These are phyloP conservation scores for Saururus chinensis DNA, from an alignment of 164 flowering plant species.

Conservation along the genomic window DNA sequence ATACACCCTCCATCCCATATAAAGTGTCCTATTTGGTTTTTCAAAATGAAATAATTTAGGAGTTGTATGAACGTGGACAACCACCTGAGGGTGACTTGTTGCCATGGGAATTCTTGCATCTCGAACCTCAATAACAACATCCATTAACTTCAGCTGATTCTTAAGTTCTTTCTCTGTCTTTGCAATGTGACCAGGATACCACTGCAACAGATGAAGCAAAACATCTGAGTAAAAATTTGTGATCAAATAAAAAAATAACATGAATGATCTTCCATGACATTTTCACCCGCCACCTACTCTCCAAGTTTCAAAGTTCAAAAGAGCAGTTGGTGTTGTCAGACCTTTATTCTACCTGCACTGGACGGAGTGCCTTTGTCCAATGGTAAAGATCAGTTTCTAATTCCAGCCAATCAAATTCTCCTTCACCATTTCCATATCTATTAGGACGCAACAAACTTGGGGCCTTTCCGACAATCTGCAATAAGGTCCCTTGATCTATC, in stretches of 20 bases:
- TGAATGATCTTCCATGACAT: no score
- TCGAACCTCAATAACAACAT: slow-evolving; percentile 95
- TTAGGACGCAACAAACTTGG: slow-evolving; percentile 16
- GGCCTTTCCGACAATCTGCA: slow-evolving; percentile 58
- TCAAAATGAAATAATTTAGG: neutral
- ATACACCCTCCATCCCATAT: no score
- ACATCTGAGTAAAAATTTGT: no score
- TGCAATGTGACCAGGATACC: slow-evolving; percentile 99
- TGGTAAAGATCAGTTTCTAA: slow-evolving; percentile 64
- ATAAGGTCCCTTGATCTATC: neutral
- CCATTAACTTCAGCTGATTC: slow-evolving; percentile 89
- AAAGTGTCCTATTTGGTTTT: no score
- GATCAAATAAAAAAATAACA: no score
- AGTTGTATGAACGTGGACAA: neutral
- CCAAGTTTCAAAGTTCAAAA: neutral
- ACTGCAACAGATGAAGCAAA: slow-evolving; percentile 30
- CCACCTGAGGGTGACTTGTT: slow-evolving; percentile 83
- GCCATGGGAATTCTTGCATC: slow-evolving; percentile 95
- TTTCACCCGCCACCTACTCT: no score
- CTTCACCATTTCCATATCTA: slow-evolving; percentile 9
- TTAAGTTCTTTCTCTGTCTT: slow-evolving; percentile 87
- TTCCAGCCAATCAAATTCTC: slow-evolving; percentile 53
- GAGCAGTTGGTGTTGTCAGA: slow-evolving; percentile 9
- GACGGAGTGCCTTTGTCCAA: slow-evolving; percentile 76
- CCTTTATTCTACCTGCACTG: slow-evolving; percentile 66